These are phyloP conservation scores for Colletotrichum sp. DNA, from an alignment of 2,329 filamentous ascomycete species.

Conservation along the genomic window DNA sequence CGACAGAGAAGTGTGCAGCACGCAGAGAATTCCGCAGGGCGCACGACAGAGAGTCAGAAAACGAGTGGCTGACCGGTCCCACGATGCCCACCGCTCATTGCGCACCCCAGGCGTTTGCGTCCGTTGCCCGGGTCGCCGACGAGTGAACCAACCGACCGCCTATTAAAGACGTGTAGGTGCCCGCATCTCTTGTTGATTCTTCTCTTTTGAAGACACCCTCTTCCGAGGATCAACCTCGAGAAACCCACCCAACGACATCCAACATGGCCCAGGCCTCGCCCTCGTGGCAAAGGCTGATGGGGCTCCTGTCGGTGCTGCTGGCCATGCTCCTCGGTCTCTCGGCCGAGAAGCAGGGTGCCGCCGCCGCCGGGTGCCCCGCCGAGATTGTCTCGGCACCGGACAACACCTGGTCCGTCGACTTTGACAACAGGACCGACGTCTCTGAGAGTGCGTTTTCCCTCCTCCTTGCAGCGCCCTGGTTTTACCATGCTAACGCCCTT, in stretches of 20 bases:
- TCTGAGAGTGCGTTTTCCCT: constrained; percentile 5
- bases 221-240: constrained; percentile 18
- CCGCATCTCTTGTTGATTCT: background rate
- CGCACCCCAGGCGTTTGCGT: background rate
- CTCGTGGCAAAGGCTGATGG: constrained; percentile 19
- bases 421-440: constrained; percentile 14
- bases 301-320: constrained; percentile 19
- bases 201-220: constrained; percentile 15
- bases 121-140: constrained; percentile 6
- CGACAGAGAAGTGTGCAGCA: background rate
- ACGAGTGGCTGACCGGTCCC: constrained; percentile 4
- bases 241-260: background rate
- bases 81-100: constrained; percentile 11
- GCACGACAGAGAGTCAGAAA: background rate
- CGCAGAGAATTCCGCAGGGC: background rate
- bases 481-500: background rate
- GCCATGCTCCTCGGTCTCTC: constrained; percentile 14
- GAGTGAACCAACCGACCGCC: background rate
- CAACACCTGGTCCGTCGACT: constrained; percentile 2
- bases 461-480: too few relatives aligned
- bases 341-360: constrained; percentile 10
- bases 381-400: constrained; percentile 2
- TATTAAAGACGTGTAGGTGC: constrained; percentile 13
- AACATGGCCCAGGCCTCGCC: constrained; percentile 19
- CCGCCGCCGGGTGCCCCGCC: constrained; percentile 2